Evolutionary conservation across 257 asterid genomes (phyloP), one percentile per base, ranked within the genome.

Genomic region (Apocynum venetum): DNA sequence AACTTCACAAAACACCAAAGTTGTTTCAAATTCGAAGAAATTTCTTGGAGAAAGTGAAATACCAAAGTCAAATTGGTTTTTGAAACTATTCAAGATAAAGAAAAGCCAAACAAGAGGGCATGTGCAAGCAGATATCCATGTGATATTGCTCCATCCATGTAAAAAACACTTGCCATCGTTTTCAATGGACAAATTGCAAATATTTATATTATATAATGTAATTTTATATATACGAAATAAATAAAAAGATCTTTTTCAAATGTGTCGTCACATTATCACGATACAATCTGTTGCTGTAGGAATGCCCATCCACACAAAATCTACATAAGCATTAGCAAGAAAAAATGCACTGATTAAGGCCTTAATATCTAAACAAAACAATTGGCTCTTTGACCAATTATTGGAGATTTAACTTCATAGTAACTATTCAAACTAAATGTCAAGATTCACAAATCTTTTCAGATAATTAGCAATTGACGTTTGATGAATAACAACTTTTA

Each of bases 21-120:
- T 15, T 4, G 8, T 55, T 55, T 55, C 38, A 43, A 47, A 70
- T 74, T 43, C 40, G 5, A 31, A 68, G n/a, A 52, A 75, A 61
- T 47, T 3, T 61, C 5, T 38, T 47, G 35, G 19, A 52, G 20
- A 11, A 38, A 15, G 13, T 9, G 46, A 38, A 41, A 38, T 65
- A 36, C 19, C 25, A 56, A 68, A 69, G 70, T 59, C 70, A 56
- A 69, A 56, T 53, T 36, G 49, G 44, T 6, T n/a, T 46, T 77
- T 43, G 59, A 68, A 12, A 46, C 47, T 64, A 64, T 64, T 31
- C 4, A 66, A 38, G 65, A 8, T 59, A 64, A 48, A 40, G 66
- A 70, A 41, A 19, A 47, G 75, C 70, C 80, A 77, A 77, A 77
- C 38, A 7, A 49, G 41, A 43, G 13, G 8, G 25, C 80, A 56